These are phyloP conservation scores for Prosopis cineraria DNA, from an alignment of 306 rosid genomes.

Conservation along the genomic window DNA sequence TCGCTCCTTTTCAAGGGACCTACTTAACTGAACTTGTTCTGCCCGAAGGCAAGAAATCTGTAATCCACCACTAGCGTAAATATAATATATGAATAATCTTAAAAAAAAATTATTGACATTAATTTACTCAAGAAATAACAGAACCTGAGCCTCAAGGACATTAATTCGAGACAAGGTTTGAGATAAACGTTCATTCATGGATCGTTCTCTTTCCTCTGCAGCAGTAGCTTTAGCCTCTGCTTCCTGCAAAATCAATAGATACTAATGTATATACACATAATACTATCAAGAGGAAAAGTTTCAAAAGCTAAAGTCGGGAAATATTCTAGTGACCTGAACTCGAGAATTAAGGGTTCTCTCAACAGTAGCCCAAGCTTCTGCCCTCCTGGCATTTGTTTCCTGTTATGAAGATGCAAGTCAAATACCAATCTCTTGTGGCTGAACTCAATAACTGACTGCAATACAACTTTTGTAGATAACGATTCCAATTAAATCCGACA, in stretches of 20 bases:
- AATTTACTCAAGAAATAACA: slow-evolving; percentile 36
- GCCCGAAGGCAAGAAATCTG: slow-evolving; percentile 98
- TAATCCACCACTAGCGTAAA: slow-evolving; percentile 41
- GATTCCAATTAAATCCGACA: not conserved
- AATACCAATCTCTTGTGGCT: slow-evolving; percentile 33
- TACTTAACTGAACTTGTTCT: slow-evolving; percentile 90
- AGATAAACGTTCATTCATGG: slow-evolving; percentile 87
- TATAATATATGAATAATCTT: not conserved
- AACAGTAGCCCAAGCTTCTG: slow-evolving; percentile 97
- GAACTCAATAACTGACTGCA: slow-evolving; percentile 34
- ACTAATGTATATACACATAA: not conserved
- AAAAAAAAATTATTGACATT: slow-evolving; percentile 14
- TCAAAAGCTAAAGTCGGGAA: slow-evolving; percentile 25
- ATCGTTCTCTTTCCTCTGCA: slow-evolving; percentile 95
- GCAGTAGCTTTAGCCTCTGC: slow-evolving; percentile 94
- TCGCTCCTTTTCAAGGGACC: slow-evolving; percentile 96
- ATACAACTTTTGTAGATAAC: not conserved
- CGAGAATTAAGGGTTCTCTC: slow-evolving; percentile 94
- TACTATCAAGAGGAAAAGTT: slow-evolving; percentile 12
- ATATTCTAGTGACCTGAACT: slow-evolving; percentile 71
- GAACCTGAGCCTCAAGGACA: slow-evolving; percentile 99
- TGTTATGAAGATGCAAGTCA: slow-evolving; percentile 47
- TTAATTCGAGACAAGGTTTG: slow-evolving; percentile 95
- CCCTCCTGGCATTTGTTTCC: slow-evolving; percentile 92
- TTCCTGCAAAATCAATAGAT: slow-evolving; percentile 64